Base-by-base conservation (phyloP, 495 filamentous ascomycete species). In the Aspergillus nanangensis region DNA sequence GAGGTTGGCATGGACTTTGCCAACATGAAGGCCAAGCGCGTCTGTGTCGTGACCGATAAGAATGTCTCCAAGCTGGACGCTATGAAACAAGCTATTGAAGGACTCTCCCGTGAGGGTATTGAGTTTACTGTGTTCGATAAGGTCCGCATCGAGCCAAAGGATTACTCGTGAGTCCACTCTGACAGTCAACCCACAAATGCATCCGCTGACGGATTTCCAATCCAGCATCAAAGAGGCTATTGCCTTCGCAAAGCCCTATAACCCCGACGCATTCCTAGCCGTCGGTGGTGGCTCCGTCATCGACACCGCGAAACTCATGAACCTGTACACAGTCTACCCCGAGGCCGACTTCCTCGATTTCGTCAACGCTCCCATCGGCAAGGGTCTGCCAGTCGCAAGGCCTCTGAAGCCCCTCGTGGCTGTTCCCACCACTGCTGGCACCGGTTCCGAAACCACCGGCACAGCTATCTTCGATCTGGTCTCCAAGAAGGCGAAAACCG, bases 1-100 rank as follows among this genome's bases (percentile, higher is more conserved):
- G 93, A 98, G 67, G 90, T 97, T n/a, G 93, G 93, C 48, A 98
- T 98, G 93, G 93, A 98, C 65, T 84, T 98, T 55, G 79, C 79
- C 66, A 98, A 97, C 61, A 80, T 98, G 78, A 83, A 84, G 13
- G 79, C 83, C 2, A 87, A 87, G 69, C 81, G 82, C 23, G 91
- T 98, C 27, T 86, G 87, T 58, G 82, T 98, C 18, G 90, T 98
- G 15, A 97, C 93, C 38, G 93, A 98, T 60, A 60, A 63, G 37
- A 95, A 77, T 27, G 87, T 98, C 8, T 66, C 74, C 53, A 80
- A 85, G 57, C 70, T 98, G 45, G 76, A 86, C 61, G 90, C 90
- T 15, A 92, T 97, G 83, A 82, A 81, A 59, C 83, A 88, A 62
- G 90, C 86, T 15, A 67, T 84, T 3, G 86, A 95, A 60, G 86